Percentiles rank a stretch among this genome's conserved stretches.
Evolutionary conservation across 352 stramenopile genomes (phyloP).

Genomic region (Phytopythium chamaehyphon): DNA sequence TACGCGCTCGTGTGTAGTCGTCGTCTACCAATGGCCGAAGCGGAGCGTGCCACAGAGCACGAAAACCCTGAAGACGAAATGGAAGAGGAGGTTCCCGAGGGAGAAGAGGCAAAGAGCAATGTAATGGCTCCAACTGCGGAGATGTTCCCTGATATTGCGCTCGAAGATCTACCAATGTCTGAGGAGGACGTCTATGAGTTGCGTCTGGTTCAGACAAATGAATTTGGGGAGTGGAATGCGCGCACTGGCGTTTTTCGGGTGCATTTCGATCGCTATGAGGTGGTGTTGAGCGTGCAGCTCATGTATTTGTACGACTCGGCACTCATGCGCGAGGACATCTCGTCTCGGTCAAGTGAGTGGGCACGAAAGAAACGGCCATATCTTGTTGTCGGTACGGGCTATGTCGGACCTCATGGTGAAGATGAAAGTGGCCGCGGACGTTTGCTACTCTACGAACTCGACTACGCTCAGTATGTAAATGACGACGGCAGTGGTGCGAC

Average conservation of each 20-base stretch:
- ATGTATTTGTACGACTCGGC: conserved; percentile 87
- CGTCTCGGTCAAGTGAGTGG: conserved; percentile 64
- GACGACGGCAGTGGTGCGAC: conserved; percentile 56
- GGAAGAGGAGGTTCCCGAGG: conserved; percentile 36
- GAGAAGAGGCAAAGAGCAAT: conserved; percentile 48
- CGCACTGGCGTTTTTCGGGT: conserved; percentile 71
- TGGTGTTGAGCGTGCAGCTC: conserved; percentile 79
- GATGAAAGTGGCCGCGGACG: conserved; percentile 83
- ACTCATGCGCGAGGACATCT: conserved; percentile 68
- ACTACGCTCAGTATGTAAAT: conserved; percentile 87
- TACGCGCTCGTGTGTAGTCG: conserved; percentile 78
- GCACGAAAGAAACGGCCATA: conserved; percentile 79
- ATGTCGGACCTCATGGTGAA: conserved; percentile 79
- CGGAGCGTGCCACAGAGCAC: conserved; percentile 56
- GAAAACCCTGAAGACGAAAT: conserved; percentile 32
- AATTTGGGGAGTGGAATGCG: conserved; percentile 74
- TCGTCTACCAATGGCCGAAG: conserved; percentile 45
- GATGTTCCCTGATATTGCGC: conserved; percentile 66
- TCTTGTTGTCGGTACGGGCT: conserved; percentile 78
- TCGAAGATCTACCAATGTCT: conserved; percentile 61
- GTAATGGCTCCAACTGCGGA: conserved; percentile 77
- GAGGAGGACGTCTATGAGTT: conserved; percentile 85
- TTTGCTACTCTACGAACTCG: conserved; percentile 82
- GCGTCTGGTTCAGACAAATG: conserved; percentile 72
- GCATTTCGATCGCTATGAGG: conserved; percentile 82